Conservation (phyloP, 78 protist species). For the Goniomonas avonlea region DNA sequence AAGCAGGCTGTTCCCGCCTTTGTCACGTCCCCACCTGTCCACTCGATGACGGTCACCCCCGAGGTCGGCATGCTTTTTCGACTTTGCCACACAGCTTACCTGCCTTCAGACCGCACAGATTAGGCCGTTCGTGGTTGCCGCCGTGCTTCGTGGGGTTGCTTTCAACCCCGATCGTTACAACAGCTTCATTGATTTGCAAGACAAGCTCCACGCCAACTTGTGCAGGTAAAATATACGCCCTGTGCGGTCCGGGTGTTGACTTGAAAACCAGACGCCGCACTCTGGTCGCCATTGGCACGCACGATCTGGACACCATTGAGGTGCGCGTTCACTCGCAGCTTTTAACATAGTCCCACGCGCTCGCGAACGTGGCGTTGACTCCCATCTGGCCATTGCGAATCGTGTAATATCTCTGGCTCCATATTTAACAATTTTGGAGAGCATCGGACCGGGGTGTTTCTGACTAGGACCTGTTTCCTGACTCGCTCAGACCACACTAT, state of each 20-base stretch:
- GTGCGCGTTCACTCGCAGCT: constrained; percentile 47
- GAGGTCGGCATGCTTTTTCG: not conserved
- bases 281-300: constrained; percentile 99
- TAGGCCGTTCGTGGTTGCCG: constrained; percentile 93
- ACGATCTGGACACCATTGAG: constrained; percentile 90
- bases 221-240: constrained; percentile 47
- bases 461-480: too few species aligned
- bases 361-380: not conserved
- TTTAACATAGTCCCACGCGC: constrained; percentile 20
- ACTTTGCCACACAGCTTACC: not conserved
- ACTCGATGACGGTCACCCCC: not conserved
- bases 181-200: constrained; percentile 93
- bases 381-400: too few species aligned
- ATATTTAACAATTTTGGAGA: not conserved
- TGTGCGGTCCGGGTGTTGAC: not conserved
- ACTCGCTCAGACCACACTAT: too few species aligned
- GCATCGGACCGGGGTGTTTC: not conserved
- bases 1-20: constrained; percentile 39
- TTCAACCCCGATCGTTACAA: constrained; percentile 66
- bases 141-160: constrained; percentile 79
- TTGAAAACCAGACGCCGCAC: constrained; percentile 61
- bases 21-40: not conserved
- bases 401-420: not conserved
- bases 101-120: constrained; percentile 18
- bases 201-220: constrained; percentile 87